Percentiles rank a stretch among this genome's conserved stretches.
Conservation (phyloP, 2,329 filamentous ascomycete genomes). For the Cadophora luteo-olivacea region DNA sequence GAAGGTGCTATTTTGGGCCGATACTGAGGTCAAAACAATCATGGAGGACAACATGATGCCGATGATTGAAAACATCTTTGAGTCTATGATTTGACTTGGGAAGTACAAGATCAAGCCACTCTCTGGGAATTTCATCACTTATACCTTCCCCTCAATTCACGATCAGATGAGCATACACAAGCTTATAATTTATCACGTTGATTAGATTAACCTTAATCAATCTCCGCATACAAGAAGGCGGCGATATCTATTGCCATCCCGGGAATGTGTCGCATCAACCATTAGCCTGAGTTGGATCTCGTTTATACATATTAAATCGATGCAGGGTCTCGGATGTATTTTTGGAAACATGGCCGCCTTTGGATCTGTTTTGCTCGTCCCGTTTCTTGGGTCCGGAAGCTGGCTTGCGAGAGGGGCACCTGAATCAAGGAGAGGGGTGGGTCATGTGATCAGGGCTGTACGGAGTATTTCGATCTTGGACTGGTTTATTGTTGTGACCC, state of each 20-base stretch:
- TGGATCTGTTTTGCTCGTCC: background rate
- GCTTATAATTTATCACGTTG: background rate
- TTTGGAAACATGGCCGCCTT: background rate
- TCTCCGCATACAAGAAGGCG: background rate
- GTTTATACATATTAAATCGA: conserved; percentile 2
- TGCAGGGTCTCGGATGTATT: background rate
- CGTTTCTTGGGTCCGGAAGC: conserved; percentile 5
- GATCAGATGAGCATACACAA: background rate
- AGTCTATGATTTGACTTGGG: background rate
- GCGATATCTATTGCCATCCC: background rate
- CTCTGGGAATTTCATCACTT: background rate
- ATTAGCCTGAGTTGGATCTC: conserved; percentile 9
- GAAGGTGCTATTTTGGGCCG: background rate
- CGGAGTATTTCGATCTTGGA: background rate
- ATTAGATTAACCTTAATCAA: background rate
- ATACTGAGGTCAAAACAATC: background rate
- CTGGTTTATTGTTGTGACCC: background rate
- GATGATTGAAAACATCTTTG: background rate
- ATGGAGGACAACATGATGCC: background rate
- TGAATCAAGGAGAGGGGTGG: background rate
- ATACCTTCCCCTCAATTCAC: background rate
- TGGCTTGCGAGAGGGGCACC: background rate
- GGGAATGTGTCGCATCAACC: background rate
- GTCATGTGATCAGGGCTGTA: background rate
- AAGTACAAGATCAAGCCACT: background rate